Evolutionary conservation across 805 yeast genomes (phyloP).

Genomic region (Candida sanyiensis): DNA sequence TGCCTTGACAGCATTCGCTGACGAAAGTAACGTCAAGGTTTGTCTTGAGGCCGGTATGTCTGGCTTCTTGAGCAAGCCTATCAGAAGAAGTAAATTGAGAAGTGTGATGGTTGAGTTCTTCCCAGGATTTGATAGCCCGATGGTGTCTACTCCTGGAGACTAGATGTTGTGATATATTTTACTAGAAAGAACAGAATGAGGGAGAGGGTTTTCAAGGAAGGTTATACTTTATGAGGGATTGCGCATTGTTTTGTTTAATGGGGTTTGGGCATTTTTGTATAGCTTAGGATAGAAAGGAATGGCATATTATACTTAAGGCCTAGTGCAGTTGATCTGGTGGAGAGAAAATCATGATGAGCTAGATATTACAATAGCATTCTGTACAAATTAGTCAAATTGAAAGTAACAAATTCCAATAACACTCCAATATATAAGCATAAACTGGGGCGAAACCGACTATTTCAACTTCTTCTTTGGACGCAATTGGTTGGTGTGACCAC

Average conservation of each 20-base stretch:
- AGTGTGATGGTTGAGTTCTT: constrained; percentile 40
- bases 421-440: constrained; percentile 9
- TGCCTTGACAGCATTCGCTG: constrained; percentile 94
- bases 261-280: too few species aligned
- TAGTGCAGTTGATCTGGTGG: neutral
- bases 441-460: constrained; percentile 48
- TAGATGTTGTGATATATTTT: too few species aligned
- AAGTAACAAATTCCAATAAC: constrained; percentile 5
- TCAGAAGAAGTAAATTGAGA: constrained; percentile 62
- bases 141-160: constrained; percentile 6
- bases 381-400: constrained; percentile 6
- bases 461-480: constrained; percentile 99
- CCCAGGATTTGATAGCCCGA: constrained; percentile 5
- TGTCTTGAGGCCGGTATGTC: constrained; percentile 90
- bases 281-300: too few species aligned
- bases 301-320: neutral
- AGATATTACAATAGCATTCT: too few species aligned
- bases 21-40: constrained; percentile 79
- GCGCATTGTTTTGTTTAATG: too few species aligned
- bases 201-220: neutral
- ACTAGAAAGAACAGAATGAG: too few species aligned
- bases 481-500: constrained; percentile 99
- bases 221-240: too few species aligned
- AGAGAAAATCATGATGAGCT: neutral
- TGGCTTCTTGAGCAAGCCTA: constrained; percentile 86